Base-by-base conservation (phyloP, 305 asterid species). In the Solanum chacoense region DNA sequence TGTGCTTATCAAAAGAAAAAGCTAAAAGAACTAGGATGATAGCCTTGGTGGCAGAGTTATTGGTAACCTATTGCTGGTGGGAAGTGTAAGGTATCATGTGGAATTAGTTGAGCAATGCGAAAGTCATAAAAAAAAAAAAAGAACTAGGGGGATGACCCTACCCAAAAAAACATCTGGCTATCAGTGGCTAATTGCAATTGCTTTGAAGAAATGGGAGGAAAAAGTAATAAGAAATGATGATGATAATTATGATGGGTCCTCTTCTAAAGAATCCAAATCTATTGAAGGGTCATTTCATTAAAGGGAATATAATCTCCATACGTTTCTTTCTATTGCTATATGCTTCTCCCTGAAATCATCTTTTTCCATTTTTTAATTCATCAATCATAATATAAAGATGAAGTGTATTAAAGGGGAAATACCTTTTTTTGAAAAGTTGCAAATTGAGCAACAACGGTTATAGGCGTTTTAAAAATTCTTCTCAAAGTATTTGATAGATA, bases 241-340 rank as follows among this genome's bases (percentile, higher is more conserved):
- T 12, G 28, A 86, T 59, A 59, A 59, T 59, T 8, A 55, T 86
- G n/a, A 72, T 40, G 88, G 84, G 71, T 22, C 88, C 84, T 40
- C 71, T 50, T 16, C 71, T 71, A 86, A 86, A 86, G 88, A 86
- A 86, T 73, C 84, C 88, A 86, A 86, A 86, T 86, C 88, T 86
- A 1, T 22, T 86, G 72, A 69, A 71, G 88, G 88, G 71, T 86
- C 83, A 77, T 38, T 71, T 72, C 74, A 29, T 32, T 22, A 35
- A 40, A n/a, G 87, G 74, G 73, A 84, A 31, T 84, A 50, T 55
- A 84, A 20, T 50, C 42, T 22, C 45, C 45, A 55, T 83, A 83
- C 28, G 26, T 24, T 81, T 45, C 86, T 81, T 81, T 50, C 29
- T 45, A 18, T 45, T 81, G 11, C 4, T 29, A 83, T 29, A 83